Evolutionary conservation across 2,329 filamentous ascomycete genomes (phyloP).

Genomic region (Scedosporium boydii): DNA sequence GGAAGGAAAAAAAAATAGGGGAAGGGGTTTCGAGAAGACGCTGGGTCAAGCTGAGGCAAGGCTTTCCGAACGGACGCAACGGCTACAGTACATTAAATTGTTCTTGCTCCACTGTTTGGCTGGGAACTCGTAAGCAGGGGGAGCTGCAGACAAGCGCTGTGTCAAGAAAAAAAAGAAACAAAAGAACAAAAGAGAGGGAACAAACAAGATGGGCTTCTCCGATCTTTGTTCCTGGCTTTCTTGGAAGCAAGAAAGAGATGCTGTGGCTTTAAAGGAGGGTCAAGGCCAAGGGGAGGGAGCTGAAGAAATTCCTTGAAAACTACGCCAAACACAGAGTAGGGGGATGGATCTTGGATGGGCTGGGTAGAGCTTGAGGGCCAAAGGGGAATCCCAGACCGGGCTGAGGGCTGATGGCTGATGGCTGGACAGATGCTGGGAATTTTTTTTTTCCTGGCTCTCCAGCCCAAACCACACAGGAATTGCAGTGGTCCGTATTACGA

Average conservation of each 20-base stretch:
- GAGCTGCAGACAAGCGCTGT: neutral
- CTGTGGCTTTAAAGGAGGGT: neutral
- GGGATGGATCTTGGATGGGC: neutral
- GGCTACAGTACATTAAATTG: neutral
- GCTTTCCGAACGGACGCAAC: neutral
- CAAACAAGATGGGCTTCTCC: neutral
- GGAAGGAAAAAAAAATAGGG: neutral
- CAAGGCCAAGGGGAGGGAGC: neutral
- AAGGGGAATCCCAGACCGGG: conserved; percentile 1
- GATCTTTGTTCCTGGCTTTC: neutral
- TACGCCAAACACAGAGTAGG: neutral
- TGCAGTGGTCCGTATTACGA: neutral
- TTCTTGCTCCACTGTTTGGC: conserved; percentile 1
- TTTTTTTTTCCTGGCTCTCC: neutral
- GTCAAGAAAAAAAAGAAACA: neutral
- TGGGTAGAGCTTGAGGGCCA: neutral
- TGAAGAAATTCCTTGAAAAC: neutral
- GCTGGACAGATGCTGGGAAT: neutral
- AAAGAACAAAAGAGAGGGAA: neutral
- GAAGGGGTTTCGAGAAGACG: neutral
- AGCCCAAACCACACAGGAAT: neutral
- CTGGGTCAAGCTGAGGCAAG: neutral
- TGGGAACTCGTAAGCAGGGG: neutral
- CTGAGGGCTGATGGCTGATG: neutral
- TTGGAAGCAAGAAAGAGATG: neutral